Conservation (phyloP, 2,329 filamentous ascomycete genomes). For the Colletotrichum paranaense region DNA sequence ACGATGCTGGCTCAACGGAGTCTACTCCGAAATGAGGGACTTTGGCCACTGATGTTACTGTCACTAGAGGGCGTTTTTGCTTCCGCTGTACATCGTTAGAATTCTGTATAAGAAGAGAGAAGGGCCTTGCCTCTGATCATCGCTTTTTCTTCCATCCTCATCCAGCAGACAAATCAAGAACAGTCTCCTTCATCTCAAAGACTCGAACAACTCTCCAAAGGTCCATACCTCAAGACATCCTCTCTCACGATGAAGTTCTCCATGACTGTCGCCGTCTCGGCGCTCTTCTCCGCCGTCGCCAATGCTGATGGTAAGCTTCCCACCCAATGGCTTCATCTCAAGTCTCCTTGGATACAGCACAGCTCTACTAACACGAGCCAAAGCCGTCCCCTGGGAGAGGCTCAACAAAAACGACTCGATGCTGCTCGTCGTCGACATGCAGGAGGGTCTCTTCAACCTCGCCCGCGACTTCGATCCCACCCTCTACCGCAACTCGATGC, state of each 20-base stretch:
- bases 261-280: conserved; percentile 29
- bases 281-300: conserved; percentile 29
- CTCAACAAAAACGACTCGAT: conserved; percentile 48
- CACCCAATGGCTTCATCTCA: neutral
- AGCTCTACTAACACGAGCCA: neutral
- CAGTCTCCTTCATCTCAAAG: conserved; percentile 10
- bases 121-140: neutral
- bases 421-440: conserved; percentile 51
- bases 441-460: conserved; percentile 48
- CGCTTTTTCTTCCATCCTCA: conserved; percentile 14
- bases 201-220: conserved; percentile 11
- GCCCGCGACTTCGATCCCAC: conserved; percentile 75
- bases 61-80: neutral
- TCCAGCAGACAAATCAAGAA: conserved; percentile 25
- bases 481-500: conserved; percentile 73
- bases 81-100: neutral
- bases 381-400: conserved; percentile 45
- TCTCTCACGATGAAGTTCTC: conserved; percentile 34
- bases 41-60: neutral
- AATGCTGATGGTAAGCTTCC: conserved; percentile 12
- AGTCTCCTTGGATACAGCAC: rapidly evolving
- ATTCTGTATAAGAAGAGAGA: conserved; percentile 14
- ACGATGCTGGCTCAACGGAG: conserved; percentile 1
- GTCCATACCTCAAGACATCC: neutral
- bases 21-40: neutral